phyloP scores from a whole-genome alignment of 1,139 yeast species.

The Zygotorulaspora mrakii region DNA sequence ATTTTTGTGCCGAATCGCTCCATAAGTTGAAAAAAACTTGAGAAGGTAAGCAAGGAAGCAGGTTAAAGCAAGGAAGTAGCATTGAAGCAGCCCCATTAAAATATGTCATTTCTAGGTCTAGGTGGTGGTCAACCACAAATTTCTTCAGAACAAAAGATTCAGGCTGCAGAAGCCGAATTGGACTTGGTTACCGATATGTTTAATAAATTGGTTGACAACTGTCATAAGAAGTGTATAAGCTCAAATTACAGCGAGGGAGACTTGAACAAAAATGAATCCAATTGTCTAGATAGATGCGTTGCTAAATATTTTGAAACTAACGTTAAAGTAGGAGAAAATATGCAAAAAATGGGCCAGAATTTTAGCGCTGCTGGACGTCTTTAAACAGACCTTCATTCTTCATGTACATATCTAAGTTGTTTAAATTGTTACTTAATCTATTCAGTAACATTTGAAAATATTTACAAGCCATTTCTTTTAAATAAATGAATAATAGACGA shows the following conservation, averaged over 20 bases:
- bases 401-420: slow-evolving; percentile 11
- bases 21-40: neutral
- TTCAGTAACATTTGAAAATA: neutral
- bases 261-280: slow-evolving; percentile 75
- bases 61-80: too few relatives aligned
- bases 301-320: slow-evolving; percentile 95
- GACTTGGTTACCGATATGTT: slow-evolving; percentile 98
- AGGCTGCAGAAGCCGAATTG: slow-evolving; percentile 85
- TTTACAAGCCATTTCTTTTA: slow-evolving; percentile 7
- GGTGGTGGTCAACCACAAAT: slow-evolving; percentile 76
- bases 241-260: slow-evolving; percentile 68
- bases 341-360: slow-evolving; percentile 67
- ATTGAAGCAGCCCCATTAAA: too few relatives aligned
- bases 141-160: slow-evolving; percentile 68
- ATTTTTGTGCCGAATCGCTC: slow-evolving; percentile 5
- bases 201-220: slow-evolving; percentile 76
- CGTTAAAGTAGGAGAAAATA: slow-evolving; percentile 90
- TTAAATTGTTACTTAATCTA: slow-evolving; percentile 1
- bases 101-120: slow-evolving; percentile 79
- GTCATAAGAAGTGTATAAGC: slow-evolving; percentile 83
- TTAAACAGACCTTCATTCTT: slow-evolving; percentile 12
- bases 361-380: slow-evolving; percentile 39
- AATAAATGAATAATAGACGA: neutral
- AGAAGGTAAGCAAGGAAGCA: too few relatives aligned
- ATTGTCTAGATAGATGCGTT: slow-evolving; percentile 96